phyloP scores from a whole-genome alignment of 805 yeast species.

The Barnettozyma sp. region DNA sequence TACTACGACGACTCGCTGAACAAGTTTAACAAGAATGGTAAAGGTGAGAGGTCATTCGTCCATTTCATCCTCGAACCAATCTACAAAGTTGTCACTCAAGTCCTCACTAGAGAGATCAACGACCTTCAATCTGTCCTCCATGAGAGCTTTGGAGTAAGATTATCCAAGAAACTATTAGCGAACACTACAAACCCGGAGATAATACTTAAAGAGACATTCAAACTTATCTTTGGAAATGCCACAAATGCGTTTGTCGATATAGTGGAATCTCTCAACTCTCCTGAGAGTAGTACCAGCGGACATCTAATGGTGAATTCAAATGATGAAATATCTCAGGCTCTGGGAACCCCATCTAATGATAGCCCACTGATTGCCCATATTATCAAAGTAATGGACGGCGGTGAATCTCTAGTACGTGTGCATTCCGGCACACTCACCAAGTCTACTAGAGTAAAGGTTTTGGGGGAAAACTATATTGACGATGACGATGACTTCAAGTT shows the following conservation, averaged over 20 bases:
- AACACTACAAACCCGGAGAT: conserved; percentile 56
- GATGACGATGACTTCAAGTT: conserved; percentile 44
- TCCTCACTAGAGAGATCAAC: conserved; percentile 45
- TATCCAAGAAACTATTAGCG: conserved; percentile 31
- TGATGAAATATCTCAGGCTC: conserved; percentile 12
- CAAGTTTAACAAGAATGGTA: conserved; percentile 34
- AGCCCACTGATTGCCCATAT: conserved; percentile 47
- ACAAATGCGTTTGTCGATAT: conserved; percentile 49
- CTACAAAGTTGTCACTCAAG: conserved; percentile 62
- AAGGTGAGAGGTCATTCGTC: conserved; percentile 25
- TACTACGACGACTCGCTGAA: conserved; percentile 39
- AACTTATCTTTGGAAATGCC: conserved; percentile 42
- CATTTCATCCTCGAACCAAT: conserved; percentile 77
- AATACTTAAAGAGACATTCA: conserved; percentile 48
- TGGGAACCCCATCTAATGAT: conserved; percentile 29
- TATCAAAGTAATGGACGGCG: conserved; percentile 49
- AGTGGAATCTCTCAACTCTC: conserved; percentile 33
- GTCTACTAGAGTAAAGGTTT: conserved; percentile 42
- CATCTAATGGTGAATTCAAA: conserved; percentile 23
- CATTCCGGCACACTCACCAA: conserved; percentile 49
- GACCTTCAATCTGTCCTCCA: conserved; percentile 39
- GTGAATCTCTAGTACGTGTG: conserved; percentile 56
- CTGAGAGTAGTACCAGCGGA: conserved; percentile 28
- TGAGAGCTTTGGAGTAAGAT: conserved; percentile 38
- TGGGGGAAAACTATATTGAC: conserved; percentile 50